Evolutionary conservation across 148 eudicot species (phyloP).

Genomic region (Linanthus parryae): DNA sequence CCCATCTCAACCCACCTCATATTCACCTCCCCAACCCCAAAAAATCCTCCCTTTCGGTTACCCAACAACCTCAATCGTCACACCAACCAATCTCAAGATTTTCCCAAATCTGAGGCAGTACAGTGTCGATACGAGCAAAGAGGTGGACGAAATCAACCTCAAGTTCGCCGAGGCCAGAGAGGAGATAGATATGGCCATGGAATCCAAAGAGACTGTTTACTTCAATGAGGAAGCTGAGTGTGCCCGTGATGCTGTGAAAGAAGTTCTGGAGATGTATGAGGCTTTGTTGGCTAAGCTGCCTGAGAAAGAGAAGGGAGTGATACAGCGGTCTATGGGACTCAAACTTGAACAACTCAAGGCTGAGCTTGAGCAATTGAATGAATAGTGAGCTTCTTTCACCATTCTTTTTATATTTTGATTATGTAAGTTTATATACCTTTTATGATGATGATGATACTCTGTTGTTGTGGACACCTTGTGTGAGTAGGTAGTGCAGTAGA

Average conservation of each 20-base stretch:
- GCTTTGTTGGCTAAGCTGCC: constrained; percentile 54
- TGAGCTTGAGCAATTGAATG: constrained; percentile 80
- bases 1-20: constrained; percentile 19
- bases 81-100: constrained; percentile 11
- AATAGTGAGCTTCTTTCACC: constrained; percentile 40
- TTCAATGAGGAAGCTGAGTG: constrained; percentile 92
- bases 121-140: constrained; percentile 46
- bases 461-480: too few relatives aligned
- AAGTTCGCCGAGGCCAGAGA: constrained; percentile 95
- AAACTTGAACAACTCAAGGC: constrained; percentile 97
- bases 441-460: too few relatives aligned
- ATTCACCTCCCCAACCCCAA: constrained; percentile 17
- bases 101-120: constrained; percentile 22
- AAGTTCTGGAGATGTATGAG: constrained; percentile 65
- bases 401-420: too few relatives aligned
- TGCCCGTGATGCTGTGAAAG: constrained; percentile 69
- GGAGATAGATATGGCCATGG: constrained; percentile 91
- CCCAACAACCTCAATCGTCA: constrained; percentile 17
- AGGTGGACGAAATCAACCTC: constrained; percentile 70
- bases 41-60: constrained; percentile 19
- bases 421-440: too few relatives aligned
- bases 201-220: constrained; percentile 89
- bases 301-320: constrained; percentile 40
- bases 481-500: too few relatives aligned
- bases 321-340: constrained; percentile 89